phyloP scores from a whole-genome alignment of 2,329 filamentous ascomycete species.

The Aspergillus ochraceus region DNA sequence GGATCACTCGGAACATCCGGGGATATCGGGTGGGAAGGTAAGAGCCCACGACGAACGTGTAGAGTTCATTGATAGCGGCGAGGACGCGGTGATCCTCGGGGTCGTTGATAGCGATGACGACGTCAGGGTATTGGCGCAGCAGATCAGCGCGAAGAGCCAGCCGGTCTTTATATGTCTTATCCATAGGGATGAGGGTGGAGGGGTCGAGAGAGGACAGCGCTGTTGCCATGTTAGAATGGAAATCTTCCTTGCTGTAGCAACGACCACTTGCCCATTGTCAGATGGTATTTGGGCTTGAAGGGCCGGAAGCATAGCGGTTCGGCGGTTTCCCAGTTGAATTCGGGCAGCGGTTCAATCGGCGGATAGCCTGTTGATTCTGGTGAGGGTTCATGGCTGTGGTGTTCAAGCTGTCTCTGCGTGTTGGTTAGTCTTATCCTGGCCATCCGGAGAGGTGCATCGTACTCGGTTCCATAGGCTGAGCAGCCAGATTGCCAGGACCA shows the following conservation, averaged over 20 bases:
- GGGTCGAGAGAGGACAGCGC: slow-evolving; percentile 36
- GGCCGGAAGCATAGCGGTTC: slow-evolving; percentile 56
- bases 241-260: background rate
- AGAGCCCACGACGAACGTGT: slow-evolving; percentile 53
- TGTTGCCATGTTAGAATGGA: background rate
- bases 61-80: slow-evolving; percentile 57
- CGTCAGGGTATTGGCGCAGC: slow-evolving; percentile 45
- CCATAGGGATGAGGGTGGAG: slow-evolving; percentile 59
- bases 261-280: slow-evolving; percentile 60
- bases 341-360: slow-evolving; percentile 41
- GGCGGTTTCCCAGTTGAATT: slow-evolving; percentile 53
- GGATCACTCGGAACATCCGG: slow-evolving; percentile 47
- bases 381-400: background rate
- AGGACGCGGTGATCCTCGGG: slow-evolving; percentile 40
- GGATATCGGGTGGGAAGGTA: slow-evolving; percentile 62
- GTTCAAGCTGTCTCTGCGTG: background rate
- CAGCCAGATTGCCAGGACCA: slow-evolving; percentile 7
- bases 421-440: background rate
- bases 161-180: slow-evolving; percentile 58
- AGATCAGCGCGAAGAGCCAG: slow-evolving; percentile 51
- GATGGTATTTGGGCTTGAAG: slow-evolving; percentile 62
- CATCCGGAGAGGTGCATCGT: background rate
- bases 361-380: slow-evolving; percentile 20
- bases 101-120: slow-evolving; percentile 41
- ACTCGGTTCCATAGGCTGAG: slow-evolving; percentile 15